Percentiles rank a stretch among this genome's conserved stretches.
These are phyloP conservation scores for Aspergillus sp. DNA, from an alignment of 2,329 filamentous ascomycete genomes.

Conservation along the genomic window DNA sequence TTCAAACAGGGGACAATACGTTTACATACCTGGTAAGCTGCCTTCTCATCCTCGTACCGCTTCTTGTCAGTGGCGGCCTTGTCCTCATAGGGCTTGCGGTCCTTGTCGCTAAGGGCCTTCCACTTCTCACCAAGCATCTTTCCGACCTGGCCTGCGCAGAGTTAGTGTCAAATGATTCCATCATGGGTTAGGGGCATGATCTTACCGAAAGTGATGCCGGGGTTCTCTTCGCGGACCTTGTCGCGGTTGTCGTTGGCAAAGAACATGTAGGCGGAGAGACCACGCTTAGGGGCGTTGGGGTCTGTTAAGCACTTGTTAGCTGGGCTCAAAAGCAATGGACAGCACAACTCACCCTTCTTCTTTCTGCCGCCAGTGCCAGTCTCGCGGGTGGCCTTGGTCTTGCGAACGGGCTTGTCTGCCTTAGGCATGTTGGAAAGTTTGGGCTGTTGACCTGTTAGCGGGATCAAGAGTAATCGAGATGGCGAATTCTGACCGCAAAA, in stretches of 20 bases:
- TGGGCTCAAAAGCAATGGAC: neutral
- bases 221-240: constrained; percentile 97
- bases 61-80: constrained; percentile 98
- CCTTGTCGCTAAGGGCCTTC: constrained; percentile 94
- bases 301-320: constrained; percentile 54
- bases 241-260: constrained; percentile 99
- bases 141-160: constrained; percentile 76
- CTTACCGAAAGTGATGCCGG: constrained; percentile 91
- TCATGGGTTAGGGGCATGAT: constrained; percentile 6
- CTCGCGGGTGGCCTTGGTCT: constrained; percentile 58
- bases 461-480: neutral
- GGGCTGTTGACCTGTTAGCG: constrained; percentile 13
- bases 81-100: constrained; percentile 89
- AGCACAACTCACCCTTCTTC: constrained; percentile 64
- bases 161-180: constrained; percentile 17
- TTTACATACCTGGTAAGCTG: constrained; percentile 76
- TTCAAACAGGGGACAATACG: neutral
- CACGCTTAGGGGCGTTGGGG: constrained; percentile 97
- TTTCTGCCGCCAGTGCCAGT: constrained; percentile 49
- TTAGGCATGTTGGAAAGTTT: constrained; percentile 62
- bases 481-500: neutral
- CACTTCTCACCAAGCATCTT: constrained; percentile 98
- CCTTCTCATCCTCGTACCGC: constrained; percentile 98
- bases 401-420: constrained; percentile 60
- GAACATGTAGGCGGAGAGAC: constrained; percentile 99